These are phyloP conservation scores for Cordia subcordata DNA, from an alignment of 257 asterid species.

Conservation along the genomic window DNA sequence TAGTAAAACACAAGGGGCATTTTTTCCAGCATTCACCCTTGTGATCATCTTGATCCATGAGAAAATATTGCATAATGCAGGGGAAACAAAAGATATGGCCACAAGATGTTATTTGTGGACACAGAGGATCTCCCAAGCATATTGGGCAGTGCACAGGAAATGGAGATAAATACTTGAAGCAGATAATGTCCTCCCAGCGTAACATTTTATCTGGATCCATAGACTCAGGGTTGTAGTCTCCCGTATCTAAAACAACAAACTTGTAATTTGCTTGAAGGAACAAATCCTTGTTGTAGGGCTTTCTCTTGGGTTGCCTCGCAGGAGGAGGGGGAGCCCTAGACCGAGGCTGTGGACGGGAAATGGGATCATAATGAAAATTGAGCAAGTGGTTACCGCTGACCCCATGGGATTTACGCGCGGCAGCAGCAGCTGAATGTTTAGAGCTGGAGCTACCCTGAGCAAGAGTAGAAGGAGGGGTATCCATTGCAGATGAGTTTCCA, in stretches of 20 bases:
- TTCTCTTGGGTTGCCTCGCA: constrained; percentile 57
- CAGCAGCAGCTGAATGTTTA: constrained; percentile 25
- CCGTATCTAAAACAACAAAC: constrained; percentile 82
- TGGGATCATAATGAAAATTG: constrained; percentile 83
- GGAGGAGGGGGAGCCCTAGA: constrained; percentile 43
- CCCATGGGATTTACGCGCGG: constrained; percentile 55
- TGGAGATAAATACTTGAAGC: constrained; percentile 75
- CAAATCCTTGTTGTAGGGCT: constrained; percentile 86
- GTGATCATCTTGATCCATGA: constrained; percentile 46
- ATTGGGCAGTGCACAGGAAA: constrained; percentile 81
- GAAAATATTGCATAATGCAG: constrained; percentile 75
- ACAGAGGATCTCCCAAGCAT: constrained; percentile 81
- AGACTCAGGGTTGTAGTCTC: constrained; percentile 49
- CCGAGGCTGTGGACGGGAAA: constrained; percentile 57
- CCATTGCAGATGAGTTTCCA: constrained; percentile 26
- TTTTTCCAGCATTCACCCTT: constrained; percentile 65
- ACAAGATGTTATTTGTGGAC: constrained; percentile 94
- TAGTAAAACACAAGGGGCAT: constrained; percentile 86
- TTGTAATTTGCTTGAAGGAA: constrained; percentile 95
- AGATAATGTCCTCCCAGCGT: constrained; percentile 84
- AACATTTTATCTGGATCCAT: constrained; percentile 89
- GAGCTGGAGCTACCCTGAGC: constrained; percentile 29
- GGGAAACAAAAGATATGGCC: constrained; percentile 98
- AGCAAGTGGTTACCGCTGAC: constrained; percentile 82
- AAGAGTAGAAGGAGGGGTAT: constrained; percentile 29